Base-by-base conservation (phyloP, 2,329 filamentous ascomycete genomes). In the Stylonectria norvegica region DNA sequence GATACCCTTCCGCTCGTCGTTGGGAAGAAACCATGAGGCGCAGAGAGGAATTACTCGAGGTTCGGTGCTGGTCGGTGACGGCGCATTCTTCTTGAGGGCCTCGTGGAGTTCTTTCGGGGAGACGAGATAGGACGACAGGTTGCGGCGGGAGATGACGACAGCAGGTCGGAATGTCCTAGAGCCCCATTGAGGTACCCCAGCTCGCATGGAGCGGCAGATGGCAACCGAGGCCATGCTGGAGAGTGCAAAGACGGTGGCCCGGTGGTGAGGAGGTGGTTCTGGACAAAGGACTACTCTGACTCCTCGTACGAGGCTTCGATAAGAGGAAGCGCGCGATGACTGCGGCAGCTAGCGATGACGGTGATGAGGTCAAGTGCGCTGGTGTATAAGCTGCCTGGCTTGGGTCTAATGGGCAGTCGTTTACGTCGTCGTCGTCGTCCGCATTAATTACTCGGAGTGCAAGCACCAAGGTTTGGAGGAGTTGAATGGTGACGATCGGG, bases 11-110 rank as follows among this genome's bases (percentile, higher is more conserved):
- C 89, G 83, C 38, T 79, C 79, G 53, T 95, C 91, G 64, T 95
- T 97, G 48, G 93, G 93, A 48, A 98, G 79, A 61, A 96, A 98
- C 93, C 93, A 98, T 17, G 89, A 79, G 33, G 90, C 93, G 66
- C 90, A 96, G 29, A 98, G 76, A 3, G 93, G 87, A 38, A 98
- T 82, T 30, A 94, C 84, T 52, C 86, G 83, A 1, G 91, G 86
- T 10, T 88, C 81, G 30, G 87, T 85, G 45, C 86, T 89, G 56
- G 91, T 86, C 47, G 84, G 81, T 38, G 84, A 86, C 10, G 85
- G 78, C 4, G 89, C 78, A 64, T 91, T 94, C 68, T 85, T 85
- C 65, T 85, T 83, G 36, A 98, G 76, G 36, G 89, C 90, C 50
- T 85, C 79, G 59, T 84, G 69, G 42, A 97, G 82, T 66, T 96